Conservation (phyloP, 129 eudicot species). For the sunflower (Helianthus annuus) region HanXRQr2.0-SUNRISE NC_035435.2:4800184-4800683, state of each 20-base stretch:
- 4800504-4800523: slow-evolving; percentile 11
- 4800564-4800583: slow-evolving; percentile 40
- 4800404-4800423: slow-evolving; percentile 52
- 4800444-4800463: slow-evolving; percentile 14
- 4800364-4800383: slow-evolving; percentile 64
- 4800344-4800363: slow-evolving; percentile 75
- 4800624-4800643: slow-evolving; percentile 39
- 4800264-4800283: slow-evolving; percentile 72
- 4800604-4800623: slow-evolving; percentile 22
- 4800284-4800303: slow-evolving; percentile 81
- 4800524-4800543: slow-evolving; percentile 19
- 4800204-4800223: slow-evolving; percentile 59
- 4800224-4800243: slow-evolving; percentile 80
- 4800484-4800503: neutral
- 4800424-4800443: slow-evolving; percentile 37
- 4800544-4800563: slow-evolving; percentile 25
- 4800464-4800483: neutral
- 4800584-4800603: slow-evolving; percentile 31
- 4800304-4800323: slow-evolving; percentile 78
- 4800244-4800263: slow-evolving; percentile 82
- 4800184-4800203: slow-evolving; percentile 52
- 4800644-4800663: slow-evolving; percentile 43
- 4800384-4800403: slow-evolving; percentile 54
- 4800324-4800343: slow-evolving; percentile 61
- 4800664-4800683: neutral